These are phyloP conservation scores for Dothiorella sarmentorum DNA, from an alignment of 2,329 filamentous ascomycete species.

Conservation along the genomic window DNA sequence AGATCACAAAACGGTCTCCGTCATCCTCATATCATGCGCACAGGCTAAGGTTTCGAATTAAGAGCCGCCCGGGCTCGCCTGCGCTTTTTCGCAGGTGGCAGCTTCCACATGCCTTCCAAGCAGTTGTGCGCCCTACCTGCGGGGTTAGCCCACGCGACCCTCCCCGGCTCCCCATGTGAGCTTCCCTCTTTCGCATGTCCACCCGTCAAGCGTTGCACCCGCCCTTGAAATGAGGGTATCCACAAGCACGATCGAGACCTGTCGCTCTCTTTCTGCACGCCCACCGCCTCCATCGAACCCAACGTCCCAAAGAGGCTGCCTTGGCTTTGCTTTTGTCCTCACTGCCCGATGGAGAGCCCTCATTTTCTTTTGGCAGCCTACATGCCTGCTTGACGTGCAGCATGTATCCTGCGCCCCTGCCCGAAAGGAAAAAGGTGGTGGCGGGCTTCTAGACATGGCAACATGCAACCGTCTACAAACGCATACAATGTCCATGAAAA, in stretches of 20 bases:
- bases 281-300: not conserved
- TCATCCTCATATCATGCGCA: slow-evolving; percentile 14
- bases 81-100: slow-evolving; percentile 11
- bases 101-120: slow-evolving; percentile 11
- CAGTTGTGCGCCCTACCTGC: not conserved
- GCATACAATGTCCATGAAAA: slow-evolving; percentile 1
- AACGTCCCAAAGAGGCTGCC: not conserved
- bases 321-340: slow-evolving; percentile 2
- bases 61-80: slow-evolving; percentile 8
- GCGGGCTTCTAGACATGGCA: not conserved
- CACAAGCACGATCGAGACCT: slow-evolving; percentile 12
- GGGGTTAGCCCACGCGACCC: slow-evolving; percentile 10
- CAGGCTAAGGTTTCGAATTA: slow-evolving; percentile 15
- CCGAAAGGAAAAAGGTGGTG: not conserved
- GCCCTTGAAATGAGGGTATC: not conserved
- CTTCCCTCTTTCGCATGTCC: slow-evolving; percentile 13
- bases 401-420: not conserved
- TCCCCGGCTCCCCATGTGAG: slow-evolving; percentile 6
- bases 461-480: not conserved
- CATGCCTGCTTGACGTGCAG: slow-evolving; percentile 6
- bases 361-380: not conserved
- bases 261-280: not conserved
- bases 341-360: not conserved
- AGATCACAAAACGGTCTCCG: slow-evolving; percentile 2
- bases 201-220: slow-evolving; percentile 7